phyloP scores from a whole-genome alignment of 495 filamentous ascomycete genomes.

The Xylaria intraflava region DNA sequence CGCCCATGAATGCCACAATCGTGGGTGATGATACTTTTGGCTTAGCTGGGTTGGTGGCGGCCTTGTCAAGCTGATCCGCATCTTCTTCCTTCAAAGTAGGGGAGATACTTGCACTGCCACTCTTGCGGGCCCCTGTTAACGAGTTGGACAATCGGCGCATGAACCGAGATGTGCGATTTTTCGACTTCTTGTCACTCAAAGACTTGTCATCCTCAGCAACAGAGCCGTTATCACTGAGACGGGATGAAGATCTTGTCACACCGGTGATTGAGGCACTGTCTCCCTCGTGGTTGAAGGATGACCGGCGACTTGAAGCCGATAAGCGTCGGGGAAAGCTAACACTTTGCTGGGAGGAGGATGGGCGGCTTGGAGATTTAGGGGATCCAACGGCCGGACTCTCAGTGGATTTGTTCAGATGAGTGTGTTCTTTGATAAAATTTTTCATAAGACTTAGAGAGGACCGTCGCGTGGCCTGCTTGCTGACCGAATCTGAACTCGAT shows the following conservation, averaged over 20 bases:
- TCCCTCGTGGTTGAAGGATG: slow-evolving; percentile 30
- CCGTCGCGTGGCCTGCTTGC: slow-evolving; percentile 30
- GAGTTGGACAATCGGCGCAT: slow-evolving; percentile 73
- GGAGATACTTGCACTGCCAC: slow-evolving; percentile 49
- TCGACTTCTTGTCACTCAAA: slow-evolving; percentile 50
- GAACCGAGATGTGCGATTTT: slow-evolving; percentile 62
- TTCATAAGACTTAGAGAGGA: slow-evolving; percentile 47
- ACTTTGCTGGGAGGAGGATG: slow-evolving; percentile 33
- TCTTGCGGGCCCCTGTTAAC: slow-evolving; percentile 49
- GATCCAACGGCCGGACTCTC: slow-evolving; percentile 32
- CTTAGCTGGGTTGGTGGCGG: slow-evolving; percentile 29
- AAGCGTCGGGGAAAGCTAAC: slow-evolving; percentile 31
- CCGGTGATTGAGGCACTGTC: slow-evolving; percentile 15
- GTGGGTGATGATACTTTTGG: slow-evolving; percentile 32
- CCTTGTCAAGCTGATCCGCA: slow-evolving; percentile 36
- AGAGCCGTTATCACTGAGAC: slow-evolving; percentile 24
- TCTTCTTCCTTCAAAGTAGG: slow-evolving; percentile 61
- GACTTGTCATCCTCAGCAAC: slow-evolving; percentile 26
- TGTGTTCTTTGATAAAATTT: slow-evolving; percentile 47
- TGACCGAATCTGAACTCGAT: slow-evolving; percentile 10
- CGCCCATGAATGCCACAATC: slow-evolving; percentile 62
- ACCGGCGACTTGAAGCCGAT: slow-evolving; percentile 41
- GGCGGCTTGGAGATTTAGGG: slow-evolving; percentile 37
- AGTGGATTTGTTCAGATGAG: slow-evolving; percentile 37
- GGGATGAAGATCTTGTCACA: slow-evolving; percentile 24